phyloP scores from a whole-genome alignment of 176 grass and related monocot genomes.

The Zoysia pacifica region DNA sequence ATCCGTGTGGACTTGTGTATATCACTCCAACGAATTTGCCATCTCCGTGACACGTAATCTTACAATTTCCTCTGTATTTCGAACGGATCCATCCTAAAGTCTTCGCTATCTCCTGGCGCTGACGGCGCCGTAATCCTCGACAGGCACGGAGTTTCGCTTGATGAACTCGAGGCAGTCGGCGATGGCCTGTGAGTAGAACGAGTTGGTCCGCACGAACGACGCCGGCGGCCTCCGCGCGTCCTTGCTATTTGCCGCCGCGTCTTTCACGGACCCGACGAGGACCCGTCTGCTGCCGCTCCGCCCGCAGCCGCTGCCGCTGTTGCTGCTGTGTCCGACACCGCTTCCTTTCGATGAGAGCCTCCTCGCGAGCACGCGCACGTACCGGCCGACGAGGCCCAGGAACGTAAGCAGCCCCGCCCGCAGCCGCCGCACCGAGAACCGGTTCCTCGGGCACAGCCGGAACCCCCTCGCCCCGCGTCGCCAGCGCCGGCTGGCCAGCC shows the following conservation, averaged over 20 bases:
- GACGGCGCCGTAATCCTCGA: slow-evolving; percentile 45
- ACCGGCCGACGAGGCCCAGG: slow-evolving; percentile 52
- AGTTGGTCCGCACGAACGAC: slow-evolving; percentile 60
- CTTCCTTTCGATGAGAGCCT: not conserved
- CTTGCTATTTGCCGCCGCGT: not conserved
- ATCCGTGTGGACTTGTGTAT: too few species aligned
- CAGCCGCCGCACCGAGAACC: slow-evolving; percentile 63
- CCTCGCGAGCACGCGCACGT: slow-evolving; percentile 42
- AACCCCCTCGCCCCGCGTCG: slow-evolving; percentile 48
- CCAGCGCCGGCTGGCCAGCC: slow-evolving; percentile 35
- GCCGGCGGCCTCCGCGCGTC: slow-evolving; percentile 1
- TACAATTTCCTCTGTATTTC: too few species aligned
- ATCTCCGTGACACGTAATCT: too few species aligned
- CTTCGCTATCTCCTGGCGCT: not conserved
- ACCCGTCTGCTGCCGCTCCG: slow-evolving; percentile 48
- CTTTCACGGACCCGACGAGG: slow-evolving; percentile 22
- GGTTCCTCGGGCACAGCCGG: slow-evolving; percentile 49
- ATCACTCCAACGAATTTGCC: too few species aligned
- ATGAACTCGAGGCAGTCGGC: slow-evolving; percentile 94
- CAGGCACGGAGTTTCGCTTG: slow-evolving; percentile 67
- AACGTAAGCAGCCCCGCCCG: slow-evolving; percentile 46
- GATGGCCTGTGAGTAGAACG: slow-evolving; percentile 83
- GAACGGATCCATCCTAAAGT: too few species aligned
- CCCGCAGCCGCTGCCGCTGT: not conserved
- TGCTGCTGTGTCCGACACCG: not conserved